Evolutionary conservation across 495 filamentous ascomycete genomes (phyloP).

Genomic region (Hypoxylon perforatum): DNA sequence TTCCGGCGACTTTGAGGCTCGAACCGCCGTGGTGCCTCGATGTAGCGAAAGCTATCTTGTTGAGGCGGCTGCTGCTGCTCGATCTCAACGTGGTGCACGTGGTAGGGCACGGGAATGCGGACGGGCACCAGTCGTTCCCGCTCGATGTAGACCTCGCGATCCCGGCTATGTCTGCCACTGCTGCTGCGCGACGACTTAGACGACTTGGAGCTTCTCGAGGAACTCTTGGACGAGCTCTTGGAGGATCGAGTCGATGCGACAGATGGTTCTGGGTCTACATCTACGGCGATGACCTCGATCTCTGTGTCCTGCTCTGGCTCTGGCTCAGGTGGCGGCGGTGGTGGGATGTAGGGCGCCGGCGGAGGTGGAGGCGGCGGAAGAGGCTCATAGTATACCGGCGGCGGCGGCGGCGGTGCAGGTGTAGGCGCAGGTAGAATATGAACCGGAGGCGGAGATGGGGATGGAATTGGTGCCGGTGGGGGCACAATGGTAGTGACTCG

Average conservation of each 20-base stretch:
- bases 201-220: conserved; percentile 41
- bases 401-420: conserved; percentile 44
- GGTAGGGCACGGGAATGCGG: conserved; percentile 49
- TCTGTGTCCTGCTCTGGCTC: conserved; percentile 50
- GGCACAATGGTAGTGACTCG: conserved; percentile 58
- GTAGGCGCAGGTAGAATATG: conserved; percentile 10
- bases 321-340: conserved; percentile 5
- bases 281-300: conserved; percentile 65
- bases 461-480: conserved; percentile 44
- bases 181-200: conserved; percentile 40
- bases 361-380: conserved; percentile 43
- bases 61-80: conserved; percentile 44
- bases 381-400: conserved; percentile 31
- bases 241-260: conserved; percentile 36
- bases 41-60: conserved; percentile 60
- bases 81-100: conserved; percentile 42
- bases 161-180: conserved; percentile 40
- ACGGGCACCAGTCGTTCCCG: conserved; percentile 56
- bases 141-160: conserved; percentile 61
- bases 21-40: conserved; percentile 54
- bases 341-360: conserved; percentile 24
- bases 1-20: conserved; percentile 37
- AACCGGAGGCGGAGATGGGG: conserved; percentile 43
- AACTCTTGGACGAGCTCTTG: conserved; percentile 40
- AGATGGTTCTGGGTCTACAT: conserved; percentile 55